A percentile compares a stretch with the other conserved stretches of the same genome.
Evolutionary conservation across 257 asterid genomes (phyloP).

Genomic region (Scutellaria baicalensis): DNA sequence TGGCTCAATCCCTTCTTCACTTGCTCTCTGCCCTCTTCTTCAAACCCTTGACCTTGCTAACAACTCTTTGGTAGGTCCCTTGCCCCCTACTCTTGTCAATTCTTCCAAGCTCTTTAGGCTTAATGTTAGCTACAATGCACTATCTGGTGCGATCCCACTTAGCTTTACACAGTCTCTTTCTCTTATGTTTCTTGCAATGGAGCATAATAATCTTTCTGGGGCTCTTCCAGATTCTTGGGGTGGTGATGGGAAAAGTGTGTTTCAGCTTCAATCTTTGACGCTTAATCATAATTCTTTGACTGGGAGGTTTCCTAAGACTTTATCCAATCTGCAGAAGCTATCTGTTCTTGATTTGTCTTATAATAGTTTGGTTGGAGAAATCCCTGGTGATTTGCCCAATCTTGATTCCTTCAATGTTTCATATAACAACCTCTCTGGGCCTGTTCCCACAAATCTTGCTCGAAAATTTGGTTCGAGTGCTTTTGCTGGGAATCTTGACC

Average conservation of each 20-base stretch:
- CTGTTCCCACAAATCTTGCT: conserved; percentile 54
- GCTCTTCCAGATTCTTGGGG: conserved; percentile 59
- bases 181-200: conserved; percentile 50
- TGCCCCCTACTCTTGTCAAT: conserved; percentile 50
- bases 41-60: conserved; percentile 77
- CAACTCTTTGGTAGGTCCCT: conserved; percentile 58
- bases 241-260: conserved; percentile 25
- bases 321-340: conserved; percentile 33
- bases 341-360: conserved; percentile 60
- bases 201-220: conserved; percentile 63
- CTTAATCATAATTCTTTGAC: conserved; percentile 47
- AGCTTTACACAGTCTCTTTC: conserved; percentile 45
- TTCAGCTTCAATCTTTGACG: conserved; percentile 39
- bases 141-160: conserved; percentile 71
- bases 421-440: conserved; percentile 73
- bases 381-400: conserved; percentile 60
- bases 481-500: conserved; percentile 60
- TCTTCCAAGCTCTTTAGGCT: conserved; percentile 73
- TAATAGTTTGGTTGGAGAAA: conserved; percentile 59
- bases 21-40: conserved; percentile 60
- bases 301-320: conserved; percentile 39
- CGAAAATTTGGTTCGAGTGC: conserved; percentile 59
- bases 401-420: conserved; percentile 71
- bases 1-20: conserved; percentile 78
- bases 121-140: conserved; percentile 55